Evolutionary conservation across 225 moss, liverwort and hornwort genomes (phyloP).

Genomic region (Polytrichum commune): DNA sequence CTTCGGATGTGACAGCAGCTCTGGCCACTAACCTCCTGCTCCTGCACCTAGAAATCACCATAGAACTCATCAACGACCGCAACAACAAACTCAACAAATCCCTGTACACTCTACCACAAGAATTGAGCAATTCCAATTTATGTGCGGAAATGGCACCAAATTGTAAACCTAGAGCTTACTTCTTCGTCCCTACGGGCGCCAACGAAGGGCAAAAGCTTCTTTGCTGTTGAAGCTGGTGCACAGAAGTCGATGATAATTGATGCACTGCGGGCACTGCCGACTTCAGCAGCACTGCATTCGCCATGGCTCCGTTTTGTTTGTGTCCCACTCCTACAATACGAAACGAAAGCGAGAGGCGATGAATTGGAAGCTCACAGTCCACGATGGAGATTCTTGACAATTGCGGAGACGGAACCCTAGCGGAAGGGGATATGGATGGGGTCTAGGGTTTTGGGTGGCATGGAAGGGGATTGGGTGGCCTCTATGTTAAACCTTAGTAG

Average conservation of each 20-base stretch:
- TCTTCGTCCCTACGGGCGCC: background rate
- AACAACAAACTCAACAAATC: background rate
- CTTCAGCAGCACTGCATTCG: slow-evolving; percentile 33
- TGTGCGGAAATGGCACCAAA: background rate
- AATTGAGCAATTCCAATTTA: background rate
- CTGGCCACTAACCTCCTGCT: slow-evolving; percentile 30
- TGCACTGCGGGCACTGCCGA: slow-evolving; percentile 16
- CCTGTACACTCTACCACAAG: background rate
- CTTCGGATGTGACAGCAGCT: slow-evolving; percentile 55
- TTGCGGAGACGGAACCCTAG: background rate
- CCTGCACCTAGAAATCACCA: slow-evolving; percentile 20
- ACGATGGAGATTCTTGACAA: background rate
- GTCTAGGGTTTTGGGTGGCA: slow-evolving; percentile 3
- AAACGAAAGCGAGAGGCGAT: background rate
- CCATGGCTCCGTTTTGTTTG: slow-evolving; percentile 17
- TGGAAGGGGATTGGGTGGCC: background rate
- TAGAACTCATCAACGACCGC: background rate
- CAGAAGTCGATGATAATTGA: background rate
- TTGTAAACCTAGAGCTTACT: too few relatives aligned
- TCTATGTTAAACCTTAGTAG: too few relatives aligned
- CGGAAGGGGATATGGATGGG: slow-evolving; percentile 16
- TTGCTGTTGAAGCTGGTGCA: slow-evolving; percentile 27
- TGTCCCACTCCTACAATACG: background rate
- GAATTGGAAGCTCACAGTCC: background rate
- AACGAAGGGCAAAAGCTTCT: slow-evolving; percentile 28